These are phyloP conservation scores for Candida stauntonica DNA, from an alignment of 805 yeast species.

Conservation along the genomic window DNA sequence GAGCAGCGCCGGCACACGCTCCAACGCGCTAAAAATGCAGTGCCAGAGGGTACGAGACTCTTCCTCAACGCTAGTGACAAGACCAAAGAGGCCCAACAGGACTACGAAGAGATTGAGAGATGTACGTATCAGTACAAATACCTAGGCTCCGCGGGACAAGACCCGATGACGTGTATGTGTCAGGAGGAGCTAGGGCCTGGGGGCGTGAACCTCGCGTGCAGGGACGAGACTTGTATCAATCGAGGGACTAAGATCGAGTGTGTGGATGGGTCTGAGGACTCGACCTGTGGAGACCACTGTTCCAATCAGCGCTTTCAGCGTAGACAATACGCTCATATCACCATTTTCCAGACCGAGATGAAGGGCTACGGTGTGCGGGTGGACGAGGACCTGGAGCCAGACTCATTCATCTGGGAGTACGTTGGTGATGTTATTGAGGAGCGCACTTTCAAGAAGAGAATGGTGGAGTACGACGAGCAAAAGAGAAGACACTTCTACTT, in stretches of 20 bases:
- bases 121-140: slow-evolving; percentile 60
- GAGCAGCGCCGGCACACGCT: slow-evolving; percentile 15
- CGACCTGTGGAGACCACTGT: slow-evolving; percentile 71
- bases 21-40: slow-evolving; percentile 15
- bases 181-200: slow-evolving; percentile 40
- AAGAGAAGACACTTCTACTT: slow-evolving; percentile 82
- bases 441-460: slow-evolving; percentile 63
- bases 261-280: slow-evolving; percentile 59
- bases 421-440: slow-evolving; percentile 93
- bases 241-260: slow-evolving; percentile 91
- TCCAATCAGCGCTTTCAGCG: slow-evolving; percentile 86
- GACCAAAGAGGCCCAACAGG: slow-evolving; percentile 62
- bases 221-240: slow-evolving; percentile 86
- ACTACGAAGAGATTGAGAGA: slow-evolving; percentile 51
- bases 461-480: slow-evolving; percentile 65
- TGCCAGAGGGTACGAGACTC: slow-evolving; percentile 21
- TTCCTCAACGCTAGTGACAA: slow-evolving; percentile 43
- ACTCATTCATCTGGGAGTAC: slow-evolving; percentile 84
- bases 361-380: slow-evolving; percentile 93
- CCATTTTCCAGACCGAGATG: slow-evolving; percentile 74
- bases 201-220: slow-evolving; percentile 63
- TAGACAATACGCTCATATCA: slow-evolving; percentile 66
- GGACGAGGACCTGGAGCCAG: slow-evolving; percentile 47
- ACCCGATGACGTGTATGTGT: slow-evolving; percentile 91
- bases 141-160: slow-evolving; percentile 67